These are phyloP conservation scores for Kernera saxatilis DNA, from an alignment of 345 rosid species.

Conservation along the genomic window DNA sequence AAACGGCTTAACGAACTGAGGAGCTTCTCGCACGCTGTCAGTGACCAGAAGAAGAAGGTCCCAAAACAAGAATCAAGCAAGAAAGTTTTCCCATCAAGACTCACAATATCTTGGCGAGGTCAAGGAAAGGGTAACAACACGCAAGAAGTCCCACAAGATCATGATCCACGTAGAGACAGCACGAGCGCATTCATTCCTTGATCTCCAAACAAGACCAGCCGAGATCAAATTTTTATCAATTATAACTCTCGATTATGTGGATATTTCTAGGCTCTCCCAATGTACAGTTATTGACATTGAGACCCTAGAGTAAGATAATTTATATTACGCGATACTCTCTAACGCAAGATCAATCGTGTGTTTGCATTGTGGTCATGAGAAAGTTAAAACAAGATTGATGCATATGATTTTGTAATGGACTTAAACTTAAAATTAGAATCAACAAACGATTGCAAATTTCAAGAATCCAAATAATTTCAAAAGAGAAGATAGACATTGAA, in stretches of 20 bases:
- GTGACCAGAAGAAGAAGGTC: slow-evolving; percentile 26
- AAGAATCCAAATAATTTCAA: background rate
- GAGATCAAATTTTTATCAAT: background rate
- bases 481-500: slow-evolving; percentile 21
- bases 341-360: background rate
- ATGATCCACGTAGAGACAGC: slow-evolving; percentile 22
- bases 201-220: background rate
- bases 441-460: background rate
- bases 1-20: slow-evolving; percentile 33
- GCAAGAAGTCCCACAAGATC: slow-evolving; percentile 16
- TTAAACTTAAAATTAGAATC: background rate
- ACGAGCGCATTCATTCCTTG: slow-evolving; percentile 29
- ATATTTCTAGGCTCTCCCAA: background rate
- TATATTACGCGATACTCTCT: background rate
- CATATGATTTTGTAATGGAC: background rate
- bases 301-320: background rate
- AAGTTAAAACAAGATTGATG: background rate
- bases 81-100: slow-evolving; percentile 20
- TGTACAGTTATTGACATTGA: slow-evolving; percentile 7
- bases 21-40: slow-evolving; percentile 29
- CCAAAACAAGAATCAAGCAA: slow-evolving; percentile 18
- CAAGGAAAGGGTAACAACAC: slow-evolving; percentile 24
- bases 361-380: slow-evolving; percentile 4
- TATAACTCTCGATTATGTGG: background rate
- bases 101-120: slow-evolving; percentile 29